Percentiles rank a stretch among this genome's conserved stretches.
Conservation (phyloP, 345 rosid genomes). For the Lepidium didymum region DNA sequence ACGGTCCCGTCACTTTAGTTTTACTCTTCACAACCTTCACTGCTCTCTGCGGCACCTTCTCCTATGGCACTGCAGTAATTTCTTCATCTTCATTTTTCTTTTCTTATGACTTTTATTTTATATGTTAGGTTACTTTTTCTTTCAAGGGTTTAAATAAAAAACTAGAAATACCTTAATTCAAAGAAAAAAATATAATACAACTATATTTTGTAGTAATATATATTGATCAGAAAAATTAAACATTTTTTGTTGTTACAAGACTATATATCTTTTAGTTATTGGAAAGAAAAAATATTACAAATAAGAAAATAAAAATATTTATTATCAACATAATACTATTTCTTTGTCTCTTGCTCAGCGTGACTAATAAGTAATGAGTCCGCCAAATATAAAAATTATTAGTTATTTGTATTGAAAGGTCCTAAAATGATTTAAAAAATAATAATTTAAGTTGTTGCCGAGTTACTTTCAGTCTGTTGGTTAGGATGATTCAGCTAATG, state of each 20-base stretch:
- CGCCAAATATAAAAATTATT: background rate
- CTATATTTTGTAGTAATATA: too few relatives aligned
- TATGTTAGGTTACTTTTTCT: background rate
- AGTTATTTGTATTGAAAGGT: too few relatives aligned
- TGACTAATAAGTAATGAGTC: background rate
- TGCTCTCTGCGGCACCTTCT: conserved; percentile 27
- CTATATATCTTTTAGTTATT: background rate
- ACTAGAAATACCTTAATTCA: too few relatives aligned
- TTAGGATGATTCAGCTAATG: too few relatives aligned
- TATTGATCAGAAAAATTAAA: background rate
- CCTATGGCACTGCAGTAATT: conserved; percentile 32
- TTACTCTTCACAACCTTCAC: conserved; percentile 24
- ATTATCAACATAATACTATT: background rate
- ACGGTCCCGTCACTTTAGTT: conserved; percentile 20
- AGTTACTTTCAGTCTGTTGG: too few relatives aligned
- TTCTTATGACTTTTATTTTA: too few relatives aligned
- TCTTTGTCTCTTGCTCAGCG: background rate
- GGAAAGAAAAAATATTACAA: background rate
- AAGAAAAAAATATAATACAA: too few relatives aligned
- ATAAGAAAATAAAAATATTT: background rate
- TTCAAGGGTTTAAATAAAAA: background rate
- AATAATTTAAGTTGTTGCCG: too few relatives aligned
- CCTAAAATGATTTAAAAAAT: too few relatives aligned
- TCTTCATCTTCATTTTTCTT: background rate
- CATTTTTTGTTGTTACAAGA: background rate